phyloP scores from a whole-genome alignment of 345 rosid genomes.

The Brassica nigra region DNA sequence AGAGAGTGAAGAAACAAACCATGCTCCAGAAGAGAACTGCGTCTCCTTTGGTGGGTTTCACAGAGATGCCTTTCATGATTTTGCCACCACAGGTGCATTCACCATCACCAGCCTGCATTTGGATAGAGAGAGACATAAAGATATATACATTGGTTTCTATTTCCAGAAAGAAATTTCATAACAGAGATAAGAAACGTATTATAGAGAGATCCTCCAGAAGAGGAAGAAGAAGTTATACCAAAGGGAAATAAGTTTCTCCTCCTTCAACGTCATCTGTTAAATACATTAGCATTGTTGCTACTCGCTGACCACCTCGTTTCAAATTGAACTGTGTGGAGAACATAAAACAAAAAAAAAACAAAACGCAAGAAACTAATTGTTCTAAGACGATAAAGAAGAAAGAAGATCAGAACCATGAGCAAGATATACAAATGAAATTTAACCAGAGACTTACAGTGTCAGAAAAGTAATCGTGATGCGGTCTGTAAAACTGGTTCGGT shows the following conservation, averaged over 20 bases:
- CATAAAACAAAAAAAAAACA: not conserved
- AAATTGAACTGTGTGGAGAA: conserved; percentile 64
- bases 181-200: not conserved
- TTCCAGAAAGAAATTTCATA: not conserved
- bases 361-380: not conserved
- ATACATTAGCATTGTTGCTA: conserved; percentile 96
- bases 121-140: not conserved
- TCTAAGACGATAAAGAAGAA: not conserved
- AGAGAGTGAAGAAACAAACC: conserved; percentile 56
- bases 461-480: conserved; percentile 92
- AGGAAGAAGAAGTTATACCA: conserved; percentile 49
- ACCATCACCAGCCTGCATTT: conserved; percentile 79
- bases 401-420: not conserved
- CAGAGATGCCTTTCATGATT: conserved; percentile 70
- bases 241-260: conserved; percentile 95
- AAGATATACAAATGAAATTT: not conserved
- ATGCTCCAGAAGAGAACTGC: conserved; percentile 99
- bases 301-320: conserved; percentile 89
- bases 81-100: conserved; percentile 89
- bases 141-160: conserved; percentile 1
- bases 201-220: not conserved
- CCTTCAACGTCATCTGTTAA: conserved; percentile 86
- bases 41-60: conserved; percentile 85
- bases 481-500: conserved; percentile 80
- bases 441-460: conserved; percentile 66